Base-by-base conservation (phyloP, 306 rosid genomes). In the Cyamopsis tetragonoloba region DNA sequence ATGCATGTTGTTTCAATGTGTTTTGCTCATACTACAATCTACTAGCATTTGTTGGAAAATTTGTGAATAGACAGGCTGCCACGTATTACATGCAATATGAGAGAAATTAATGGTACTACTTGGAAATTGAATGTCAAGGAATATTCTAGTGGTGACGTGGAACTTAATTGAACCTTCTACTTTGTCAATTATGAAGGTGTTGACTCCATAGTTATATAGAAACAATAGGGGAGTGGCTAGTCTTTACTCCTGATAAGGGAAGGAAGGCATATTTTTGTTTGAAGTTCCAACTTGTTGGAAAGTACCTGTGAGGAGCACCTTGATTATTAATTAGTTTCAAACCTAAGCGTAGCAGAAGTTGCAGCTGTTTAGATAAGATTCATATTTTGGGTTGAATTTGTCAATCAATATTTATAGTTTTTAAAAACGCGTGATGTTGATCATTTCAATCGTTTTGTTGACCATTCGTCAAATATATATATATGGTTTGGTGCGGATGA, bases 1-100 rank as follows among this genome's bases (percentile, higher is more conserved):
- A 70, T 58, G 66, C 82, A 77, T 72, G 62, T 58, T 62, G 77
- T 38, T 58, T 28, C 61, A 26, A 32, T 50, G 42, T 70, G 17
- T 46, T 47, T 27, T 55, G 57, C 23, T 53, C 23, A 62, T 14
- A 32, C 13, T 14, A 32, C 13, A n/a, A 60, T 48, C 10, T 26
- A 3, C 22, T 53, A 35, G 26, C 24, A 28, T 27, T 62, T 39
- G 5, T 22, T 41, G 46, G 19, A 42, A 35, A 2, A 0, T 62
- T 32, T 3, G 42, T 13, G 7, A 34, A 20, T 20, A 44, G 30
- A 46, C 7, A 19, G 8, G 50, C 14, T 68, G 50, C 20, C 26
- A 44, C 18, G 20, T 26, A 50, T 68, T 32, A n/a, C 18, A 11
- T 19, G 27, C 46, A 50, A 17, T 49, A 10, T 3, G 28, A 17